phyloP scores from a whole-genome alignment of 2,329 filamentous ascomycete species.

The Beauveria brongniartii region DNA sequence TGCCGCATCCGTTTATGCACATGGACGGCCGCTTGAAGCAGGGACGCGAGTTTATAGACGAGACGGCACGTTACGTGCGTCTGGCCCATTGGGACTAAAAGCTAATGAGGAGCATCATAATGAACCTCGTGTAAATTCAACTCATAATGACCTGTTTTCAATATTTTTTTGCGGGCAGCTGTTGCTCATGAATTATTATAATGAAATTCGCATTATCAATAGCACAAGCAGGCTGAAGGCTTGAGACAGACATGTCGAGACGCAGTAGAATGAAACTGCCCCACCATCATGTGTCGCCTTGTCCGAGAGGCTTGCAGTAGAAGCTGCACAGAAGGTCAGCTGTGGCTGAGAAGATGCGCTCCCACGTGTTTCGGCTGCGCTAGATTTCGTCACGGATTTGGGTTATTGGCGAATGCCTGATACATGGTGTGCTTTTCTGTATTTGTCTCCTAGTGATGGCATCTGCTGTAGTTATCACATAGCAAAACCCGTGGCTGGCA shows the following conservation, averaged over 20 bases:
- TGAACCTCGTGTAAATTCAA: neutral
- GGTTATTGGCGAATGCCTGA: neutral
- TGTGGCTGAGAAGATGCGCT: neutral
- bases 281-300: neutral
- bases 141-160: neutral
- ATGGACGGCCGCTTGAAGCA: constrained; percentile 34
- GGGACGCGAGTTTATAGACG: constrained; percentile 26
- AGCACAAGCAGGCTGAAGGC: neutral
- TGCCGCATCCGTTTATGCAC: constrained; percentile 43
- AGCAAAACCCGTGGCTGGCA: too few relatives aligned
- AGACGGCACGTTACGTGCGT: constrained; percentile 24
- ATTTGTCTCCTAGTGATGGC: too few relatives aligned
- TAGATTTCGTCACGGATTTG: neutral
- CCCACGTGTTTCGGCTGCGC: neutral
- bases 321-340: neutral
- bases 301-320: neutral
- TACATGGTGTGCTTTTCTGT: too few relatives aligned
- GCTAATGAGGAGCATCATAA: neutral
- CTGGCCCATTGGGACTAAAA: constrained; percentile 16
- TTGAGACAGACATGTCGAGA: neutral
- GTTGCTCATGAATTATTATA: neutral
- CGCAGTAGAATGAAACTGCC: constrained; percentile 3
- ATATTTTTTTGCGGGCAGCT: neutral
- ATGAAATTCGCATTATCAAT: neutral
- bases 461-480: too few relatives aligned